Base-by-base conservation (phyloP, 2,329 filamentous ascomycete species). In the Beauveria asiatica region DNA sequence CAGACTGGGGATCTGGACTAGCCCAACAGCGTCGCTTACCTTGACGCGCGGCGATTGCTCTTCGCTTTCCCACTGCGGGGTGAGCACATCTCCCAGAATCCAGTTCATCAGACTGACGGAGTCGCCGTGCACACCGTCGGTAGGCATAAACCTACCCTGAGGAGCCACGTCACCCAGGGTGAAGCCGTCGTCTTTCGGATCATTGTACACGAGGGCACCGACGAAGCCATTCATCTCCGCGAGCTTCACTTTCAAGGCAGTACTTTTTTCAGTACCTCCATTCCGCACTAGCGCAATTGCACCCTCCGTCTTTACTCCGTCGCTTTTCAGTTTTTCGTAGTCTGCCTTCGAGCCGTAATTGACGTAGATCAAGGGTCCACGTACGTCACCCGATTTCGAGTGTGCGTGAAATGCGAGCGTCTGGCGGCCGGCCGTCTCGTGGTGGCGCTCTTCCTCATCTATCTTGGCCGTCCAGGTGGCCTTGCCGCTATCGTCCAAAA, bases 201-300 rank as follows among this genome's bases (percentile, higher is more conserved):
- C 94, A 56, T 88, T 96, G 76, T 97, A 99, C 61, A 96, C 89
- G 60, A 99, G 83, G 67, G 91, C 95, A 16, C 93, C 94, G 2
- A 81, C 85, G 64, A 92, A 94, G 1, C 94, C 94, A 16, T 89
- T 90, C 66, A 90, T 72, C 73, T 97, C 90, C 1, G 94, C 94
- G 10, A 90, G 89, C 74, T 93, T 96, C 67, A 99, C 83, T 73
- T 97, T 97, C 66, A 95, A 75, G 1, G 84, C 89, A 6, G 83
- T 78, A 69, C 95, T 89, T 2, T 76, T 78, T 68, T 93, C 85
- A 1, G 84, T 83, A 39, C 90, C 91, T 66, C 88, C 86, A 70
- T 94, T 88, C 61, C 90, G 83, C 21, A 97, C 89, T 39, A 99
- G 76, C 1, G 87, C 92, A 68, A 99, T 91, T 3, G 91, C 86